Base-by-base conservation (phyloP, 1,284 basidiomycete genomes). In the Leccinum pachyderme region DNA sequence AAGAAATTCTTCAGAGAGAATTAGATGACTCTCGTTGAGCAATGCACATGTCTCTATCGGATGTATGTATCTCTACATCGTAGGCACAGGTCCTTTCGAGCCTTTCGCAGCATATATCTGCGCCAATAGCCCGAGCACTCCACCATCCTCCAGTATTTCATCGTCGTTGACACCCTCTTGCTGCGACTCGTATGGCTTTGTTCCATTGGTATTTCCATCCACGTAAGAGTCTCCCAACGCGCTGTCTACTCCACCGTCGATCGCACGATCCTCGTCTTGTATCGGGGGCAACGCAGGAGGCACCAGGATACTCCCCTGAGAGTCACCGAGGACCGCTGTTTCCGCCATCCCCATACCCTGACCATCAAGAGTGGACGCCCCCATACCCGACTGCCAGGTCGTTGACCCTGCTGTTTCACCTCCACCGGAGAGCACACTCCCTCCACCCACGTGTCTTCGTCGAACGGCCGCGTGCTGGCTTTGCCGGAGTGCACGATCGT, bases 41-140 rank as follows among this genome's bases (percentile, higher is more conserved):
- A 13, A 39, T 39, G 37, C 18, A 22, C 5, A 39, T 39, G 37
- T 11, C 37, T 22, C 18, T 39, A 39, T 29, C 15, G 12, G 46
- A 12, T 35, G n/a, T 31, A 6, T 18, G 31, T 5, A n/a, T 44
- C 43, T 49, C 60, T 75, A 76, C 61, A 83, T 77, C 39, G 78
- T 76, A 49, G 80, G 75, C 22, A 76, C 73, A 33, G 79, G 79
- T 48, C 67, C 65, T 46, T 79, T 81, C 49, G 84, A 69, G 7
- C 63, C 82, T 57, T 77, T 79, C 54, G 81, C 77, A 52, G 82
- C 84, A 68, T 92, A 93, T 49, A 93, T 91, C 73, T 91, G 85
- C 35, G 86, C 84, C 61, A 93, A 67, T 61, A 93, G 64, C 29
- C 86, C 87, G 56, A 92, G 72, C 59, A 93, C 85, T 15, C 90